Conservation (phyloP, 352 stramenopile genomes). For the Phytopythium helicoides region DNA sequence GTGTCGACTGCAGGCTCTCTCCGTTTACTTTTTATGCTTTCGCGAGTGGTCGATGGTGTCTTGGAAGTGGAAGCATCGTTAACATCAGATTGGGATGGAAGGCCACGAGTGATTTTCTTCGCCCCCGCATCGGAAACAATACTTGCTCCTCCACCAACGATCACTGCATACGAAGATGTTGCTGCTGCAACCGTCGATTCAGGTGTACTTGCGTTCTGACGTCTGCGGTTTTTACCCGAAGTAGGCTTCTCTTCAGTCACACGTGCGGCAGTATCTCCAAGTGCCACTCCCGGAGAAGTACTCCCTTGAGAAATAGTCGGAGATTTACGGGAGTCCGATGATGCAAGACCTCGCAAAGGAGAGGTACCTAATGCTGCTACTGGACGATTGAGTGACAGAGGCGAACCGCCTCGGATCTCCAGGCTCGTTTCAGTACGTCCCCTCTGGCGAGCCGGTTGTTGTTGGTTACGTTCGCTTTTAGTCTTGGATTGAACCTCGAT, state of each 20-base stretch:
- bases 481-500: conserved; percentile 6
- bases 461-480: background rate
- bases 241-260: background rate
- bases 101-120: background rate
- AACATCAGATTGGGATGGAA: too few species aligned
- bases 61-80: too few species aligned
- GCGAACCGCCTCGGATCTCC: background rate
- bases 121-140: background rate
- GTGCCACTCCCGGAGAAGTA: background rate
- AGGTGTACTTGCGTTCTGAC: background rate
- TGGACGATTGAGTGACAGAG: background rate
- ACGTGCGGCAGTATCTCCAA: background rate
- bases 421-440: background rate
- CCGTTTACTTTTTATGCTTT: background rate
- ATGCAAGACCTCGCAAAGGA: background rate
- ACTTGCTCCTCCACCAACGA: background rate
- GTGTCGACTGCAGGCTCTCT: background rate
- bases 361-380: background rate
- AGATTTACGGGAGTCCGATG: background rate
- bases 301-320: conserved; percentile 2
- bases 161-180: conserved; percentile 4
- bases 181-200: background rate
- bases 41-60: background rate
- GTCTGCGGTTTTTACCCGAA: background rate
- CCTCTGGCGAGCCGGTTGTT: background rate